These are phyloP conservation scores for Oryza coarctata DNA, from an alignment of 176 grass and related monocot genomes.

Conservation along the genomic window DNA sequence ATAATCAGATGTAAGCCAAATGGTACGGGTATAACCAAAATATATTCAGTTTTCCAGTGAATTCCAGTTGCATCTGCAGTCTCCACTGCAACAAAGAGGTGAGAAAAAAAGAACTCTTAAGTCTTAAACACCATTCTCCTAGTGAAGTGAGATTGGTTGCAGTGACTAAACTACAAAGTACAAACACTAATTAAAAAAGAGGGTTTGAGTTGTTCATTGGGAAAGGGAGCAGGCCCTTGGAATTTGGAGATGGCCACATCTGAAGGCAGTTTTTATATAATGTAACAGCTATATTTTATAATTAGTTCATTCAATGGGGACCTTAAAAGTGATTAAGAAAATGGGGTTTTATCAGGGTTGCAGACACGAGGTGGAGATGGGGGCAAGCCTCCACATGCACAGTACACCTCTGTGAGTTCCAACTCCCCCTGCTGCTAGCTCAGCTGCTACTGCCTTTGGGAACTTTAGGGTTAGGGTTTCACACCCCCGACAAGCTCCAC, in stretches of 20 bases:
- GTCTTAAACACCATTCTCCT: not conserved
- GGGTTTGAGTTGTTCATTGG: constrained; percentile 16
- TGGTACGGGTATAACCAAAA: not conserved
- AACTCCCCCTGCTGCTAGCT: not conserved
- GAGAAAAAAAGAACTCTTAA: not conserved
- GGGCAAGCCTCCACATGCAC: constrained; percentile 51
- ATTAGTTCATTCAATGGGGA: constrained; percentile 35
- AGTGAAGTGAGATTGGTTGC: constrained; percentile 28
- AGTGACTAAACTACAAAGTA: constrained; percentile 36
- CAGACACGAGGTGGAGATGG: constrained; percentile 42
- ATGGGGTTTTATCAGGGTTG: constrained; percentile 41
- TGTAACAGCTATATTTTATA: too few species aligned
- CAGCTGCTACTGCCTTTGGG: constrained; percentile 25
- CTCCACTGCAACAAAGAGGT: not conserved
- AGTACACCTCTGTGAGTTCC: constrained; percentile 39
- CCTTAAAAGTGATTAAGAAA: constrained; percentile 36
- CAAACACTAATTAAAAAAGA: constrained; percentile 9
- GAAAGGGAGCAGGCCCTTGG: constrained; percentile 47
- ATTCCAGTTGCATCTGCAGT: not conserved
- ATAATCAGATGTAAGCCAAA: too few species aligned
- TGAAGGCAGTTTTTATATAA: constrained; percentile 45
- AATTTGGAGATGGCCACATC: constrained; percentile 54
- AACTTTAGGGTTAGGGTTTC: constrained; percentile 69
- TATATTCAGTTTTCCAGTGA: not conserved
- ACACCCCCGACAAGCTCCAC: constrained; percentile 27